Evolutionary conservation across 2,329 filamentous ascomycete genomes (phyloP).

Genomic region (Cladophialophora chaetospira): DNA sequence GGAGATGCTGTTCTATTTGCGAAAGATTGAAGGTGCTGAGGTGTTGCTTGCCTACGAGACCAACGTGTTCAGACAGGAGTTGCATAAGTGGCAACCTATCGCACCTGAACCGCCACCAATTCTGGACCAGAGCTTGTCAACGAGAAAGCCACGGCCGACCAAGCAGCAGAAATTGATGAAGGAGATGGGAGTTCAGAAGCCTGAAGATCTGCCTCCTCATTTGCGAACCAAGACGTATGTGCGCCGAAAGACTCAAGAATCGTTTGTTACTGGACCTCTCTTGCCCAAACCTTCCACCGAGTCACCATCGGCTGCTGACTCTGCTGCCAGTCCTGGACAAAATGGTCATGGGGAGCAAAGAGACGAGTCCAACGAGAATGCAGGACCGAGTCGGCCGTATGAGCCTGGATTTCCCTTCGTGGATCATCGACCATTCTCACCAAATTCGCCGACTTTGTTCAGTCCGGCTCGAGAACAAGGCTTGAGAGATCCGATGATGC

Average conservation of each 20-base stretch:
- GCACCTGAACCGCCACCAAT: constrained; percentile 83
- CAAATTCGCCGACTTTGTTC: constrained; percentile 47
- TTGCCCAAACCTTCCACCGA: constrained; percentile 27
- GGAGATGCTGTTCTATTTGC: constrained; percentile 89
- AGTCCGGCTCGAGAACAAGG: constrained; percentile 40
- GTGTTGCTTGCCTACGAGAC: constrained; percentile 89
- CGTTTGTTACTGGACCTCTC: constrained; percentile 28
- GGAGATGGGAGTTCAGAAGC: constrained; percentile 83
- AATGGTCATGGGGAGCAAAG: constrained; percentile 31
- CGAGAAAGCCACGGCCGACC: constrained; percentile 90
- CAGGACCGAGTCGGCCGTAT: constrained; percentile 34
- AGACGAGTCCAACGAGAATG: constrained; percentile 37
- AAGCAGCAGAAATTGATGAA: constrained; percentile 95
- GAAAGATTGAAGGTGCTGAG: constrained; percentile 96
- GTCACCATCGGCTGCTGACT: constrained; percentile 33
- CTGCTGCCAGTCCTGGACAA: constrained; percentile 37
- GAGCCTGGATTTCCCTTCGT: constrained; percentile 25
- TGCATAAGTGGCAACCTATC: constrained; percentile 93
- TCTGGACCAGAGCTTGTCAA: constrained; percentile 83
- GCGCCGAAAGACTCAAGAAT: constrained; percentile 65
- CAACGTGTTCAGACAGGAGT: constrained; percentile 94
- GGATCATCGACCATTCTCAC: constrained; percentile 37
- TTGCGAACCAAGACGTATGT: constrained; percentile 78
- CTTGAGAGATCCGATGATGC: constrained; percentile 31
- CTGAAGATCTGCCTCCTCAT: constrained; percentile 83